Base-by-base conservation (phyloP, 495 filamentous ascomycete genomes). In the Penicillium lividum region DNA sequence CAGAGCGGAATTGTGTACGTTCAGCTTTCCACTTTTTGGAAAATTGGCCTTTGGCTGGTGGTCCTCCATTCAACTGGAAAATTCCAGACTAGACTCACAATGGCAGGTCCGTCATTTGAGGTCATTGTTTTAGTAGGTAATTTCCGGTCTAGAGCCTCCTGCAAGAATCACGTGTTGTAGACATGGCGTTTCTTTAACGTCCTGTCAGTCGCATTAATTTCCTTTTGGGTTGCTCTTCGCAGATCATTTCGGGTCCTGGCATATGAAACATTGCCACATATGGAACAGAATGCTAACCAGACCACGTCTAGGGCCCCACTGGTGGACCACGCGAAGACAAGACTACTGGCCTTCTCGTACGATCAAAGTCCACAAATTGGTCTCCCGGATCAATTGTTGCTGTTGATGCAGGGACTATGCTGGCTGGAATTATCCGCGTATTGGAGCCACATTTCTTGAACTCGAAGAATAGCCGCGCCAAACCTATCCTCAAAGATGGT, bases 281-380 rank as follows among this genome's bases (percentile, higher is more conserved):
- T 42, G 28, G 55, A 16, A 40, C 9, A 33, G 3, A 7, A 6
- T 47, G 30, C 71, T 77, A 47, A 77, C 61, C 46, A 28, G n/a
- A 49, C 27, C 27, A 31, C n/a, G n/a, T 18, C 51, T 28, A 97
- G 93, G 94, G 94, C 53, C 86, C 91, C 30, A 92, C 91, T 51
- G 94, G 94, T 62, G 94, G 94, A 30, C 94, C 94, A 9, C 83
- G 83, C 61, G 94, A 98, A 77, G 86, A 92, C 65, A 89, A 91
- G 64, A 87, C 92, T 4, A 97, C 94, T 4, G 92, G 91, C 9
- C 82, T 97, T 36, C 84, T 98, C 2, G 88, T 97, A 43, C 89
- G 93, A 47, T 93, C 92, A 3, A 81, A 86, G 7, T 77, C 86
- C n/a, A 83, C 86, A 33, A 79, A 81, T 42, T 98, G 94, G 94